These are phyloP conservation scores for Tricholoma sp. DNA, from an alignment of 768 basidiomycete genomes.

Conservation along the genomic window DNA sequence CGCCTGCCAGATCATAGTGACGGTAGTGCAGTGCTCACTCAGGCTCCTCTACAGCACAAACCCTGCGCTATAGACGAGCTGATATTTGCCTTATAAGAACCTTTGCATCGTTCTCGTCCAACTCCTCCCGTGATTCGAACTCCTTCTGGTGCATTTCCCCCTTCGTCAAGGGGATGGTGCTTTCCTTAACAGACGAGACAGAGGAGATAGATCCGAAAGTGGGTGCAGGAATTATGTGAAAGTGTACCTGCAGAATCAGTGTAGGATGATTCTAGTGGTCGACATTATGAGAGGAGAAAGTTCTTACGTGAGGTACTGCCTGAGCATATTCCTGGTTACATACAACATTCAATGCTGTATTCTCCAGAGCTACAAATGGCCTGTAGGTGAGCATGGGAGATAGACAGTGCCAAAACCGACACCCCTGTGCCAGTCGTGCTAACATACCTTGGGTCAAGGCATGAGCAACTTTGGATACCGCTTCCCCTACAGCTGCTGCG, in stretches of 20 bases:
- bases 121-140: conserved; percentile 48
- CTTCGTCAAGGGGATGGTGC: conserved; percentile 29
- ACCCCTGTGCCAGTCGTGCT: background rate
- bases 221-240: conserved; percentile 74
- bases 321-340: conserved; percentile 83
- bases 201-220: conserved; percentile 24
- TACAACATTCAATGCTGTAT: conserved; percentile 69
- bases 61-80: conserved; percentile 28
- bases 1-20: too few species aligned
- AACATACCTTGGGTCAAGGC: conserved; percentile 56
- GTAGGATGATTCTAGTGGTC: background rate
- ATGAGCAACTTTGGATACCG: conserved; percentile 56
- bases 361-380: conserved; percentile 42
- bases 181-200: conserved; percentile 7
- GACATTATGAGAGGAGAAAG: background rate
- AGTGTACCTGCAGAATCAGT: conserved; percentile 64
- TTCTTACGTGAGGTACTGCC: conserved; percentile 67
- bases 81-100: conserved; percentile 41
- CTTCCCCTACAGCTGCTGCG: conserved; percentile 53
- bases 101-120: conserved; percentile 56
- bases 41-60: too few species aligned
- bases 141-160: conserved; percentile 59
- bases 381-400: background rate
- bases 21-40: background rate
- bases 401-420: background rate